These are phyloP conservation scores for Astragalus glycyphyllos DNA, from an alignment of 306 rosid species.

Conservation along the genomic window DNA sequence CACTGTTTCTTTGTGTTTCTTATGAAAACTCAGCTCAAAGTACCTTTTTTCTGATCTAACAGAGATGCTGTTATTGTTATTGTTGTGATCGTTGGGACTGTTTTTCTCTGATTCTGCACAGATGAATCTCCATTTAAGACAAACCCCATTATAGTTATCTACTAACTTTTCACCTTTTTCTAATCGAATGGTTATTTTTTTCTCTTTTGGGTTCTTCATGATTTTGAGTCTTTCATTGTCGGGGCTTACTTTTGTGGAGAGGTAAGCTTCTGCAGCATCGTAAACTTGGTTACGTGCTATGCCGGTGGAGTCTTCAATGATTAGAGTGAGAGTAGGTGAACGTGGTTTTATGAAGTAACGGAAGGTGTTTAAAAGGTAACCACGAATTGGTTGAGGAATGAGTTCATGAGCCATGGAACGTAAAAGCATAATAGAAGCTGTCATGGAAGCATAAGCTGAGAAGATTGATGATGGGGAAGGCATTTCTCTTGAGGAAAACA, in stretches of 20 bases:
- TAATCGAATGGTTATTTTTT: constrained; percentile 57
- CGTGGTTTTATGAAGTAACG: constrained; percentile 55
- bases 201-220: constrained; percentile 66
- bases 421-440: constrained; percentile 72
- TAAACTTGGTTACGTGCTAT: constrained; percentile 69
- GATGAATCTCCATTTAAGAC: constrained; percentile 58
- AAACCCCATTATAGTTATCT: constrained; percentile 51
- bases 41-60: constrained; percentile 51
- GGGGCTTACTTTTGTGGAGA: constrained; percentile 61
- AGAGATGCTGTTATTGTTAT: background rate
- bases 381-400: constrained; percentile 69
- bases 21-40: constrained; percentile 72
- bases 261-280: constrained; percentile 74
- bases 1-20: constrained; percentile 51
- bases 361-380: constrained; percentile 51
- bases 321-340: constrained; percentile 63
- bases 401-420: constrained; percentile 79
- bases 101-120: constrained; percentile 52
- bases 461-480: constrained; percentile 78
- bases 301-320: constrained; percentile 70
- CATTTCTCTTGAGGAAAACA: constrained; percentile 67
- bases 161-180: constrained; percentile 66
- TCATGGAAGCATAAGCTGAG: constrained; percentile 86
- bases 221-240: constrained; percentile 61
- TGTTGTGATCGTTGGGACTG: constrained; percentile 35